These are phyloP conservation scores for Coriaria nepalensis DNA, from an alignment of 306 rosid species.

Conservation along the genomic window DNA sequence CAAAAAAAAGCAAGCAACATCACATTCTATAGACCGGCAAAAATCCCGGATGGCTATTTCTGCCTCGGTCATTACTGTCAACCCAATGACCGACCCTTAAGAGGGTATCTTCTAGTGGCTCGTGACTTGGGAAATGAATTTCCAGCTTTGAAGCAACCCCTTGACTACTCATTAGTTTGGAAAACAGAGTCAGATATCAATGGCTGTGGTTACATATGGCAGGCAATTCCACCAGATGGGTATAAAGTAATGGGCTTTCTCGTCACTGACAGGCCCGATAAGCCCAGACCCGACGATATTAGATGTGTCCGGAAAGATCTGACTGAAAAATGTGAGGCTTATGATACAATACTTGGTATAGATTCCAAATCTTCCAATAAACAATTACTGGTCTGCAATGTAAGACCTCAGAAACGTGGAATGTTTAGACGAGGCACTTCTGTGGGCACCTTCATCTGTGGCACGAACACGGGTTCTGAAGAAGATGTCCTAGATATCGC, in stretches of 20 bases:
- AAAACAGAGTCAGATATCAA: conserved; percentile 34
- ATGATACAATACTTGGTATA: conserved; percentile 22
- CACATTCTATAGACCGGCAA: conserved; percentile 61
- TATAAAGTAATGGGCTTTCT: conserved; percentile 69
- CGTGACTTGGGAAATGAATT: conserved; percentile 19
- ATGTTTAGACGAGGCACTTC: conserved; percentile 49
- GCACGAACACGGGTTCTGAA: conserved; percentile 26
- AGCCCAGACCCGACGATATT: conserved; percentile 51
- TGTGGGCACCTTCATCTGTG: conserved; percentile 69
- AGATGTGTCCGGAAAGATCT: conserved; percentile 70
- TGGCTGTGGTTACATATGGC: conserved; percentile 68
- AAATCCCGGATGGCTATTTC: conserved; percentile 57
- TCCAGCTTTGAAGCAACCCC: conserved; percentile 50
- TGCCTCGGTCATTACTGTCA: conserved; percentile 85
- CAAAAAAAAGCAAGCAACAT: conserved; percentile 35
- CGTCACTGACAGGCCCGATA: conserved; percentile 38
- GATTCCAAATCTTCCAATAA: conserved; percentile 29
- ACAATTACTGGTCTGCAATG: conserved; percentile 50
- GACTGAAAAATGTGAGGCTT: conserved; percentile 63
- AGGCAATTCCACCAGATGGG: conserved; percentile 72
- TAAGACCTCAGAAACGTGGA: conserved; percentile 61
- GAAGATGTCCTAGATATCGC: conserved; percentile 19
- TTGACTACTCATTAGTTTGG: conserved; percentile 56
- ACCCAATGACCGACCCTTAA: conserved; percentile 39
- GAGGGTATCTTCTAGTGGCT: conserved; percentile 66